These are phyloP conservation scores for Cadophora malorum DNA, from an alignment of 2,329 filamentous ascomycete species.

Conservation along the genomic window DNA sequence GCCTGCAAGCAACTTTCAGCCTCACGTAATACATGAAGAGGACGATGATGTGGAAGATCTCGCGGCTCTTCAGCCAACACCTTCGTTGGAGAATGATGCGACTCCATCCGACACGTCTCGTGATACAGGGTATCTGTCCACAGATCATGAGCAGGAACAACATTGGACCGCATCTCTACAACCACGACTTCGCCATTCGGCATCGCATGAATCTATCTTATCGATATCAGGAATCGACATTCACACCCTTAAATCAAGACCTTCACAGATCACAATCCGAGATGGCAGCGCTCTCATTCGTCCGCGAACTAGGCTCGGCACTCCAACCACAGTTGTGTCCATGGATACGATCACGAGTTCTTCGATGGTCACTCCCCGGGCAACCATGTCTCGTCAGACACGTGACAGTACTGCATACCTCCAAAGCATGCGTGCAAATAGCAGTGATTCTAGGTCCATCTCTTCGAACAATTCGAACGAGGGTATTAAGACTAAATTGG, in stretches of 20 bases:
- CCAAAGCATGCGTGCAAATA: slow-evolving; percentile 55
- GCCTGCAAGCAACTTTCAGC: slow-evolving; percentile 45
- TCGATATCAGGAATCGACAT: slow-evolving; percentile 90
- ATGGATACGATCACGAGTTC: slow-evolving; percentile 62
- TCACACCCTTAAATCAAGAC: slow-evolving; percentile 77
- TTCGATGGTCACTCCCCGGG: slow-evolving; percentile 61
- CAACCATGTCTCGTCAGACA: slow-evolving; percentile 56
- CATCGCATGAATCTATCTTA: slow-evolving; percentile 88
- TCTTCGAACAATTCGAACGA: slow-evolving; percentile 37
- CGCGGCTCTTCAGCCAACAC: slow-evolving; percentile 34
- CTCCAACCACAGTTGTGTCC: slow-evolving; percentile 50
- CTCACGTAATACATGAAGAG: slow-evolving; percentile 47
- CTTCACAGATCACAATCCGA: slow-evolving; percentile 71
- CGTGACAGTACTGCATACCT: slow-evolving; percentile 60
- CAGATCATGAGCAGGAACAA: slow-evolving; percentile 24
- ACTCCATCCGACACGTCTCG: slow-evolving; percentile 36
- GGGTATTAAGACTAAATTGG: slow-evolving; percentile 59
- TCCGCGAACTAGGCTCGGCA: slow-evolving; percentile 54
- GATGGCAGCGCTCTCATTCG: slow-evolving; percentile 55
- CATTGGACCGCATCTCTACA: slow-evolving; percentile 46
- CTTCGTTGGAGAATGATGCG: slow-evolving; percentile 36
- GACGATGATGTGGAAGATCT: slow-evolving; percentile 44
- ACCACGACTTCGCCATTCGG: slow-evolving; percentile 64
- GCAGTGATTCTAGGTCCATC: slow-evolving; percentile 44
- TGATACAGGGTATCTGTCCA: slow-evolving; percentile 29